Percentiles rank a stretch among this genome's conserved stretches.
These are phyloP conservation scores for Vitis hybrid DNA, from an alignment of 177 flowering plant genomes.

Conservation along the genomic window DNA sequence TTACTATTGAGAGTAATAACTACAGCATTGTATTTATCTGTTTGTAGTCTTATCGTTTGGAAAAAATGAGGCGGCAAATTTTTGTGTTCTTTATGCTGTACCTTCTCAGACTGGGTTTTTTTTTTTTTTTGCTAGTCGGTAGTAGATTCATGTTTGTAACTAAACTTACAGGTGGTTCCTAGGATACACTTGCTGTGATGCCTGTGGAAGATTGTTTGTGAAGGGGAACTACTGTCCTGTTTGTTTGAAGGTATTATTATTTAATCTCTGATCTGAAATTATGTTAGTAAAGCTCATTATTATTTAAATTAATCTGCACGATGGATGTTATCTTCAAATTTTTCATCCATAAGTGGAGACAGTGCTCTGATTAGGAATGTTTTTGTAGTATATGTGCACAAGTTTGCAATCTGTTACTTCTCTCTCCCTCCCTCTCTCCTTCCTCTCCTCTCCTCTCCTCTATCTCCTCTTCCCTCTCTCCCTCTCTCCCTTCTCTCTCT, in stretches of 20 bases:
- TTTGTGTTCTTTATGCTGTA: too few species aligned
- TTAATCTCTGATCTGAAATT: not conserved
- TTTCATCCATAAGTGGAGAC: not conserved
- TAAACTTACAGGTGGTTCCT: slow-evolving; percentile 81
- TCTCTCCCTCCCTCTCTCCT: not conserved
- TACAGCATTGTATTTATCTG: too few species aligned
- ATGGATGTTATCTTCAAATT: too few species aligned
- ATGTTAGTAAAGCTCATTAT: too few species aligned
- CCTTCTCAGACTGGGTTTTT: too few species aligned
- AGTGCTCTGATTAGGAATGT: not conserved
- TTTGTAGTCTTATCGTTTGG: too few species aligned
- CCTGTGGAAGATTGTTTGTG: slow-evolving; percentile 97
- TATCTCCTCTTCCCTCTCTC: too few species aligned
- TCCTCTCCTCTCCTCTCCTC: too few species aligned
- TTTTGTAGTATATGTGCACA: too few species aligned
- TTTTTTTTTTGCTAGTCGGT: not conserved
- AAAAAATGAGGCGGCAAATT: too few species aligned
- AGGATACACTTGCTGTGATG: slow-evolving; percentile 96
- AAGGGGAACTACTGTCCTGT: slow-evolving; percentile 98
- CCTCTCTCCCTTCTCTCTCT: not conserved
- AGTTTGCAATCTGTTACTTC: not conserved
- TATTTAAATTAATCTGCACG: too few species aligned
- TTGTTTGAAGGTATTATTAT: slow-evolving; percentile 79
- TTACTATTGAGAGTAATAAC: too few species aligned
- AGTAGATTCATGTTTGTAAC: slow-evolving; percentile 12